Base-by-base conservation (phyloP, 2,329 filamentous ascomycete species). In the Sporothrix euskadiensis region DNA sequence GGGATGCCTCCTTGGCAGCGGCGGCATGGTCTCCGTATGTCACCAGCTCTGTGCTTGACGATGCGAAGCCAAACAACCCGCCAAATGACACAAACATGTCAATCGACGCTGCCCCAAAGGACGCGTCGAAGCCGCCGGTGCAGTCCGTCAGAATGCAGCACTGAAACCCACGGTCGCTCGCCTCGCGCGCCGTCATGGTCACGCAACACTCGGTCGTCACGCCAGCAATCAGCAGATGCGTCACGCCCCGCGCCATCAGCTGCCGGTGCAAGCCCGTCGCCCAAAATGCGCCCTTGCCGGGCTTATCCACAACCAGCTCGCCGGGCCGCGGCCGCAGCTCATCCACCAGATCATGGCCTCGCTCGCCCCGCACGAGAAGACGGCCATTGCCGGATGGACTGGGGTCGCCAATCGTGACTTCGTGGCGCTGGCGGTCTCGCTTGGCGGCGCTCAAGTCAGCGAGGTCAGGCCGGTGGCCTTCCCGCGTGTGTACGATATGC, bases 131-230 rank as follows among this genome's bases (percentile, higher is more conserved):
- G 0, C 85, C 85, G 65, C 82, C 82, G 0, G 85, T 86, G 75
- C 83, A 86, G 76, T 86, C 83, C 7, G 79, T 80, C 26, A 87
- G 79, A 19, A 85, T 82, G 81, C 87, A 89, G 78, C 85, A 88
- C 77, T 89, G 86, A 75, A 88, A 89, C 0, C 88, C 88, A n/a
- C 88, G 84, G 76, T 89, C 88, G 73, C 86, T 87, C 44, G 85
- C 86, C 79, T 89, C 88, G 52, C 87, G 81, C 1, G 87, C 81
- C 0, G 87, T 88, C 0, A 86, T 87, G 9, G 85, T 85, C 70
- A 89, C 87, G 76, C 87, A 89, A 76, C 86, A 83, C 78, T 89
- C 87, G 0, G 87, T 88, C 0, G 87, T 89, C 12, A 89, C 86
- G 0, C 87, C 87, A n/a, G 83, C 81, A 49, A 90, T 82, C 0